Conservation (phyloP, 2,329 filamentous ascomycete genomes). For the Colletotrichum sp. region DNA sequence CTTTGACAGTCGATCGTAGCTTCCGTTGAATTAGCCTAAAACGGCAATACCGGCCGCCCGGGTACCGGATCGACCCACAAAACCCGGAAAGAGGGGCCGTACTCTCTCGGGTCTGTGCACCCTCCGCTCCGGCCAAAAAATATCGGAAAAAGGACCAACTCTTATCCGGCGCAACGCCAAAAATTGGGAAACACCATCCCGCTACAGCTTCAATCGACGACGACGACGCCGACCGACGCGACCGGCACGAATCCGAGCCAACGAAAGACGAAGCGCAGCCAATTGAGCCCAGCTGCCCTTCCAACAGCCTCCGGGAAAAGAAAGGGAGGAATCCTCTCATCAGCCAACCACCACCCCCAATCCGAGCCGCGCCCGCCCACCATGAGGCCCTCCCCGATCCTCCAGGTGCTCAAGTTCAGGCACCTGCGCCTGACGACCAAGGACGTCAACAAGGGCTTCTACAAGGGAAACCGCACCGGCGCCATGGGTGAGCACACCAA, state of each 20-base stretch:
- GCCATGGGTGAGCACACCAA: slow-evolving; percentile 86
- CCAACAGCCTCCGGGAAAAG: not conserved
- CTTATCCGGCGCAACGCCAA: slow-evolving; percentile 21
- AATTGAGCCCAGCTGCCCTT: not conserved
- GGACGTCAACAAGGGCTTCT: slow-evolving; percentile 90
- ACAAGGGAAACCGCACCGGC: slow-evolving; percentile 93
- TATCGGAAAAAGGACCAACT: not conserved
- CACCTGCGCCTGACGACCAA: slow-evolving; percentile 89
- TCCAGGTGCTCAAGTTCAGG: slow-evolving; percentile 71
- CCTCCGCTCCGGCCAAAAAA: not conserved
- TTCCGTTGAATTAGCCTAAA: not conserved
- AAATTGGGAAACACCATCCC: slow-evolving; percentile 13
- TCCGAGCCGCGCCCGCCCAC: slow-evolving; percentile 26
- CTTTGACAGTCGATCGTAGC: not conserved
- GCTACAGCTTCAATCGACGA: not conserved
- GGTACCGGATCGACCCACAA: not conserved
- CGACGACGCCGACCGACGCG: not conserved
- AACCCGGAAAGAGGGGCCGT: not conserved
- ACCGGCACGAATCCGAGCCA: not conserved
- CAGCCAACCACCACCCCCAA: not conserved
- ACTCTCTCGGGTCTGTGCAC: not conserved
- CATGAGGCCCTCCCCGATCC: slow-evolving; percentile 72
- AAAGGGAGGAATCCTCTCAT: not conserved
- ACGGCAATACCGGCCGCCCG: not conserved
- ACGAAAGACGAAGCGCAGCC: not conserved